Percentiles rank a stretch among this genome's conserved stretches.
These are phyloP conservation scores for Trichoderma sp. DNA, from an alignment of 2,329 filamentous ascomycete species.

Conservation along the genomic window DNA sequence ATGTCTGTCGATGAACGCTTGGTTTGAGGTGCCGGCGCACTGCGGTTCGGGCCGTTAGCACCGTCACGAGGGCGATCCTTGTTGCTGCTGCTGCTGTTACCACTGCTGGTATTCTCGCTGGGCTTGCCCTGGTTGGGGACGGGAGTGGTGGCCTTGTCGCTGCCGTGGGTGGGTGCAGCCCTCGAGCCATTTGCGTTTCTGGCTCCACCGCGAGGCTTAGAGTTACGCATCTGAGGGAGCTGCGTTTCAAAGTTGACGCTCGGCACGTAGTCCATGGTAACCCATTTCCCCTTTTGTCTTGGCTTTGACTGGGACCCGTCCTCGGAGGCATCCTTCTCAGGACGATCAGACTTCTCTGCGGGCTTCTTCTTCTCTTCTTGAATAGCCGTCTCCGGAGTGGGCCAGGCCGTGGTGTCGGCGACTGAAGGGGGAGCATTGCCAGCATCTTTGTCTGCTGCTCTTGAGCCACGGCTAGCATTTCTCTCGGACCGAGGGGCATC, in stretches of 20 bases:
- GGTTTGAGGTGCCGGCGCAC: constrained; percentile 35
- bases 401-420: constrained; percentile 79
- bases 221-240: constrained; percentile 53
- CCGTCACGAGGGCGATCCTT: constrained; percentile 38
- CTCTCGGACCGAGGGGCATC: constrained; percentile 41
- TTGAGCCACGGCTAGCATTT: constrained; percentile 48
- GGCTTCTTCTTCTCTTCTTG: constrained; percentile 72
- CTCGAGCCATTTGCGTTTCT: constrained; percentile 41
- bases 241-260: constrained; percentile 85
- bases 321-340: constrained; percentile 63
- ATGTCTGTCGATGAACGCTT: constrained; percentile 48
- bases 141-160: constrained; percentile 38
- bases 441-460: constrained; percentile 43
- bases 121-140: constrained; percentile 31
- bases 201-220: constrained; percentile 50
- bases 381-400: constrained; percentile 74
- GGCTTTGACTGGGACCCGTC: constrained; percentile 42
- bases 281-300: constrained; percentile 80
- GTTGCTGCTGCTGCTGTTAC: constrained; percentile 8
- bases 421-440: constrained; percentile 56
- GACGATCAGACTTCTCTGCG: constrained; percentile 57
- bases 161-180: constrained; percentile 32
- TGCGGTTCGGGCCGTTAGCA: constrained; percentile 33
- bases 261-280: constrained; percentile 76
- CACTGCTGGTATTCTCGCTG: constrained; percentile 25